Conservation (phyloP, 257 asterid genomes). For the Gentiana dahurica region DNA sequence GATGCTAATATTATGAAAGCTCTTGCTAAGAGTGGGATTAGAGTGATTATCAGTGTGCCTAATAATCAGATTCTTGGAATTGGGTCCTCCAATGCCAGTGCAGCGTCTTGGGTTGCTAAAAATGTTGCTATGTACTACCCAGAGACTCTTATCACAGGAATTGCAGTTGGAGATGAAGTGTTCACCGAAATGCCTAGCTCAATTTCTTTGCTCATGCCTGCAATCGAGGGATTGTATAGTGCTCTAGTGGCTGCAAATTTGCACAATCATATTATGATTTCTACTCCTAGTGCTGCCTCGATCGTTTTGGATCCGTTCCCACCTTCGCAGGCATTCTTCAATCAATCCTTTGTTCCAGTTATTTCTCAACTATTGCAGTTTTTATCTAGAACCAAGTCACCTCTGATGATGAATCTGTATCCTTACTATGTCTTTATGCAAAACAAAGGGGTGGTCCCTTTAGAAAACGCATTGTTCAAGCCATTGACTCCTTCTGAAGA, state of each 20-base stretch:
- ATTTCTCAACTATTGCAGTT: constrained; percentile 54
- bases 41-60: constrained; percentile 78
- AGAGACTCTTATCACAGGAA: constrained; percentile 60
- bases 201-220: constrained; percentile 76
- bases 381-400: constrained; percentile 64
- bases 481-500: constrained; percentile 85
- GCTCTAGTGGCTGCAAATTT: constrained; percentile 78
- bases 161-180: constrained; percentile 86
- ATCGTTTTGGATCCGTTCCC: constrained; percentile 76
- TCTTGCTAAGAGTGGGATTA: constrained; percentile 66
- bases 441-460: constrained; percentile 87
- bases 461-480: constrained; percentile 73
- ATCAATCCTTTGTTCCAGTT: constrained; percentile 52
- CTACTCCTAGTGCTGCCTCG: constrained; percentile 72
- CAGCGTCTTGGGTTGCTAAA: constrained; percentile 79
- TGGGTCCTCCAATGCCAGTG: constrained; percentile 91
- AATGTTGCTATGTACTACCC: constrained; percentile 82
- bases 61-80: constrained; percentile 82
- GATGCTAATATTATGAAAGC: constrained; percentile 57
- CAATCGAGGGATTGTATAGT: constrained; percentile 75
- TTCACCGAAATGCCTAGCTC: constrained; percentile 64
- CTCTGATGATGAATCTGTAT: constrained; percentile 90
- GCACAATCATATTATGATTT: constrained; percentile 64
- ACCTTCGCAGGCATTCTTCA: constrained; percentile 86
- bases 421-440: constrained; percentile 93